Base-by-base conservation (phyloP, 1,139 yeast genomes). In the Suhomyces atakaporum region DNA sequence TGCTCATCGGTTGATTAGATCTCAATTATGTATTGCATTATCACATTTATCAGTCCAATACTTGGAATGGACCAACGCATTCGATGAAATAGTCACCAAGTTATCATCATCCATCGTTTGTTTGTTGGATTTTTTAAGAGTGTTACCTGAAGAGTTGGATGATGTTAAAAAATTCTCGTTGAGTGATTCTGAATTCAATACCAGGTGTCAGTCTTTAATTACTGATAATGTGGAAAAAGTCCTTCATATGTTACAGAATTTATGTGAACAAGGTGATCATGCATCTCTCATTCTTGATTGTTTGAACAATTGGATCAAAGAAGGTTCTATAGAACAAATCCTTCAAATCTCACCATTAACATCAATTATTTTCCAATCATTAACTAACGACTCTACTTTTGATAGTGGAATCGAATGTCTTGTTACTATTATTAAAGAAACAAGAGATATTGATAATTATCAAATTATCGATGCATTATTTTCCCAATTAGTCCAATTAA, bases 391-490 rank as follows among this genome's bases (percentile, higher is more conserved):
- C 22, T 79, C 78, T 16, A 77, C 87, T 2, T 88, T 90, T 56
- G 97, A 90, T 37, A 80, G 85, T n/a, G 83, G 96, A 0, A 73
- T 86, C 22, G 97, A 90, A 42, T 87, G 97, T 60, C 68, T 92
- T 22, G 77, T 86, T 41, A 77, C 95, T 1, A 78, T 90, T 33
- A 66, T 92, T 35, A 71, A 79, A 33, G 97, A 90, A 60, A 88
- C 97, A 1, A 73, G 84, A 44, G 96, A 89, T 44, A 74, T 84
- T 29, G 79, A 79, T 22, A 77, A 79, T 50, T 61, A 73, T 41
- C 77, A 75, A 35, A 64, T 84, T 28, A 79, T 90, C 28, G 70
- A 79, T 45, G 83, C 83, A 2, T 72, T 92, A 36, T 85, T 79
- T 54, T 77, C 79, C 37, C 83, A 84, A 51, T 66, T 92, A 29